Conservation (phyloP, 1,284 basidiomycete species). For the Farysia itapuensis region DNA sequence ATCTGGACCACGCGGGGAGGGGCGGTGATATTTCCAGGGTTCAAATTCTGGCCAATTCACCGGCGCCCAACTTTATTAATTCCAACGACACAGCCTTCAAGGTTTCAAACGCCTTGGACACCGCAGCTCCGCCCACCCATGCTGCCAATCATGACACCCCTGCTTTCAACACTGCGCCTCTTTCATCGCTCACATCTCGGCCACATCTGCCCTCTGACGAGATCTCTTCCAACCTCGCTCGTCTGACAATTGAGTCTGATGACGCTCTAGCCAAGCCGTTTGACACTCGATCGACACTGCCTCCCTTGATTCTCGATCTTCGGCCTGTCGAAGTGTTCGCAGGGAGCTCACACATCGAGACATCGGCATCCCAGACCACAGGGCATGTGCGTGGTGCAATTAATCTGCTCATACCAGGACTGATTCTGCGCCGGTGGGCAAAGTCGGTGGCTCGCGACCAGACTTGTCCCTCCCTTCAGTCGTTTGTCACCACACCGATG, state of each 20-base stretch:
- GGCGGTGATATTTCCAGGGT: too few relatives aligned
- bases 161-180: too few relatives aligned
- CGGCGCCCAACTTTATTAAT: too few relatives aligned
- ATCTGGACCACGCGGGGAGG: too few relatives aligned
- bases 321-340: not conserved
- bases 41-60: too few relatives aligned
- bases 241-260: not conserved
- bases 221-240: too few relatives aligned
- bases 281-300: not conserved
- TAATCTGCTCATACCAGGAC: not conserved
- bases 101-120: too few relatives aligned
- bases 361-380: not conserved
- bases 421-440: not conserved
- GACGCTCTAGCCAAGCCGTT: not conserved
- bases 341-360: not conserved
- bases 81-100: too few relatives aligned
- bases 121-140: too few relatives aligned
- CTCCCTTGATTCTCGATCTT: not conserved
- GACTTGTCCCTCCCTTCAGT: not conserved
- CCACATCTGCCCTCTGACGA: too few relatives aligned
- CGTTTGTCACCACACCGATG: conserved; percentile 7
- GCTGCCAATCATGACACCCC: too few relatives aligned
- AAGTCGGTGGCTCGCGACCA: not conserved
- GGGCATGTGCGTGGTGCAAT: not conserved
- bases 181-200: too few relatives aligned